Base-by-base conservation (phyloP, 495 filamentous ascomycete genomes). In the Daldinia caldariorum region DNA sequence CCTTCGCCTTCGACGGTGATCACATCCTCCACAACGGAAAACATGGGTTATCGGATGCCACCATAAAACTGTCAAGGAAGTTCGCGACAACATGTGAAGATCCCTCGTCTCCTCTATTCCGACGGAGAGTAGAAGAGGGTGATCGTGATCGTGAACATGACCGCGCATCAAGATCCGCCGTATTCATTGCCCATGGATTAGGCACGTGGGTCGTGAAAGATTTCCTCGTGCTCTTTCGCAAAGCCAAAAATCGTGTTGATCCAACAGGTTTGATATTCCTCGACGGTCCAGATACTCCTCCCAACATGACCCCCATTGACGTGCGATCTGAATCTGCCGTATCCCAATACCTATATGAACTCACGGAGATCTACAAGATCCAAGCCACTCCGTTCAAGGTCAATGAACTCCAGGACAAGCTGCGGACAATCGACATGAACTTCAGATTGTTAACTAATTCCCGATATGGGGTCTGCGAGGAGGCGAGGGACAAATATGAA, bases 121-220 rank as follows among this genome's bases (percentile, higher is more conserved):
- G n/a, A 16, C 47, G 29, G 3, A 3, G 26, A 29, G 12, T 14
- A 53, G 20, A 12, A 10, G 43, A 47, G 9, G 43, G 8, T 3
- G 14, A 13, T 14, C 0, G 16, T 4, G 32, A 8, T 12, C 4
- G n/a, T 0, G 51, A 26, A 7, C 29, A 38, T n/a, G 22, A 57
- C 53, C 53, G 32, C 12, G 22, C 59, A 4, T 29, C 64, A 4
- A 18, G 64, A 0, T 29, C 22, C 3, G 50, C 31, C 26, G 34
- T 72, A 12, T 68, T 72, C 26, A 13, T 72, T 8, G 55, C 69
- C 4, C 69, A 72, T 12, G 69, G 69, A 6, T n/a, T 72, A 5
- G 65, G 54, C 22, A 29, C 22, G 1, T 72, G 69, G 69, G 31
- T 72, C 5, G 69, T 72, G 2, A 72, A 72, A 55, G 45, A 60